Evolutionary conservation across 148 eudicot genomes (phyloP).

Genomic region (Dysphania ambrosioides): DNA sequence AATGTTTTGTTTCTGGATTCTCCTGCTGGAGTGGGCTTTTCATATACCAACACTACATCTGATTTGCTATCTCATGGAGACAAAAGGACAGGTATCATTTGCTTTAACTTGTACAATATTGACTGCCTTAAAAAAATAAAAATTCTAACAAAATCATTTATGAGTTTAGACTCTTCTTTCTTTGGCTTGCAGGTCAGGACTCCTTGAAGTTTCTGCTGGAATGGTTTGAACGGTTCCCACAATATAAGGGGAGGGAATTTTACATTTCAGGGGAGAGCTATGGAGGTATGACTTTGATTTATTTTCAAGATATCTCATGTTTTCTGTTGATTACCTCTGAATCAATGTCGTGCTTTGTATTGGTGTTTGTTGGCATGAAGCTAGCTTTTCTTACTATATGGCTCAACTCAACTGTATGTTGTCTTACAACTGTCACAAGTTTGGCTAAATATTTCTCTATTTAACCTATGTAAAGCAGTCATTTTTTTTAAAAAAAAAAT

Average conservation of each 20-base stretch:
- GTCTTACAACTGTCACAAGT: background rate
- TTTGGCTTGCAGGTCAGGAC: conserved; percentile 59
- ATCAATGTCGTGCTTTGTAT: background rate
- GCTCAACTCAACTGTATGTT: background rate
- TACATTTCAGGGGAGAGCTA: conserved; percentile 91
- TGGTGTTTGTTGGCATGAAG: background rate
- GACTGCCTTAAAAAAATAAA: background rate
- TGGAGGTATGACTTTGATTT: conserved; percentile 47
- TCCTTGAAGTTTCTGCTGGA: conserved; percentile 56
- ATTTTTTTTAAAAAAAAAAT: no score
- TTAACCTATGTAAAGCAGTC: no score
- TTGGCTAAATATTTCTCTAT: no score
- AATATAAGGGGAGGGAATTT: conserved; percentile 81
- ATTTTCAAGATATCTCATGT: background rate
- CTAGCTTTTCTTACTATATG: background rate
- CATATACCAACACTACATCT: conserved; percentile 77
- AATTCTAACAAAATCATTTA: background rate
- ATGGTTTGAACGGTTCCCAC: conserved; percentile 91
- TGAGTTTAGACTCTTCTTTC: conserved; percentile 3
- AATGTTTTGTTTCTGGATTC: conserved; percentile 81
- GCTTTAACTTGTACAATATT: background rate
- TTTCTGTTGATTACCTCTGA: background rate
- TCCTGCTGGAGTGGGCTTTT: conserved; percentile 95
- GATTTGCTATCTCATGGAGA: conserved; percentile 77
- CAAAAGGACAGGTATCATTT: conserved; percentile 66